Conservation (phyloP, 2,329 filamentous ascomycete genomes). For the Trichoderma sp. region DNA sequence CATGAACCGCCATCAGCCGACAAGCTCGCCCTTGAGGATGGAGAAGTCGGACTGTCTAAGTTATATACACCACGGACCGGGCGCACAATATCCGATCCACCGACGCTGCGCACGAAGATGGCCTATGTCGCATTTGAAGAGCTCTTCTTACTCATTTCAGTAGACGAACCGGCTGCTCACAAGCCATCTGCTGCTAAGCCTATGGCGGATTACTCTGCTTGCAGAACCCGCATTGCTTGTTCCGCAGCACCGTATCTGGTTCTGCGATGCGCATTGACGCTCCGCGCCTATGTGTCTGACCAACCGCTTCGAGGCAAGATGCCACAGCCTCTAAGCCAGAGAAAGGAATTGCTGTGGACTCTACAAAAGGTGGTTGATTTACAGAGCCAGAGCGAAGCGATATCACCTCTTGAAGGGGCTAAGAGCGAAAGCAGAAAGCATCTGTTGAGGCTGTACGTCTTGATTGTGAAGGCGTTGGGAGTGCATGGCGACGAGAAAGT, state of each 20-base stretch:
- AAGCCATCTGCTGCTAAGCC: constrained; percentile 39
- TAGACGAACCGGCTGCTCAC: constrained; percentile 41
- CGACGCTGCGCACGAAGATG: constrained; percentile 69
- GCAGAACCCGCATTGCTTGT: constrained; percentile 65
- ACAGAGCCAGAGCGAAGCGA: constrained; percentile 68
- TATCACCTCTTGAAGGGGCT: constrained; percentile 57
- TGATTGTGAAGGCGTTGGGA: constrained; percentile 66
- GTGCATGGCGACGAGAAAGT: constrained; percentile 62
- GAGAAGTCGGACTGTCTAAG: constrained; percentile 52
- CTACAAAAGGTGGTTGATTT: constrained; percentile 67
- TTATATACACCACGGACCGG: constrained; percentile 69
- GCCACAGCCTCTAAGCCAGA: constrained; percentile 81
- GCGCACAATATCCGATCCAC: constrained; percentile 67
- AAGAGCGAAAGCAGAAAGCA: constrained; percentile 68
- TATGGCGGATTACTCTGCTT: constrained; percentile 32
- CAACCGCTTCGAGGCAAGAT: constrained; percentile 86
- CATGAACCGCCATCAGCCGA: constrained; percentile 63
- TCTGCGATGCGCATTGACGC: constrained; percentile 73
- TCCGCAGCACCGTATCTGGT: constrained; percentile 80
- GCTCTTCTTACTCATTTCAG: constrained; percentile 68
- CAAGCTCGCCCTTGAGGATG: constrained; percentile 53
- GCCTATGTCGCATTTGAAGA: constrained; percentile 80
- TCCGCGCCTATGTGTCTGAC: constrained; percentile 87
- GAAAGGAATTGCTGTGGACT: constrained; percentile 74
- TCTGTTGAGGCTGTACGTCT: constrained; percentile 75